Conservation (phyloP, 1,284 basidiomycete genomes). For the Trametes sp. region DNA sequence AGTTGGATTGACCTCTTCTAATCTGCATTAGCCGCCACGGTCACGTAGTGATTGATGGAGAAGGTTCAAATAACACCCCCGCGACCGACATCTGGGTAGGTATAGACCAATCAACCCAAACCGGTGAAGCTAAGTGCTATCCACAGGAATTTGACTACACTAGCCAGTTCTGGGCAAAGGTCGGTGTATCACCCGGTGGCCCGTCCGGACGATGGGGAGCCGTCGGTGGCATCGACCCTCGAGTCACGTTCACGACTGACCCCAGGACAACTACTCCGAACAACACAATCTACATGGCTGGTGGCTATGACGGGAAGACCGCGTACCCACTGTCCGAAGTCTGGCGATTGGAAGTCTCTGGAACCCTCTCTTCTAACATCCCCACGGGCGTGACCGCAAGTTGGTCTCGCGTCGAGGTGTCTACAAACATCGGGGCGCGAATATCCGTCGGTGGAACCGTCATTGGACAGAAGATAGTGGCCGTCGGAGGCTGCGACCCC, state of each 20-base stretch:
- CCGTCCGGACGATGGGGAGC: slow-evolving; percentile 73
- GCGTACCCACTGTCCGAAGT: slow-evolving; percentile 63
- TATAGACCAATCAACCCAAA: slow-evolving; percentile 4
- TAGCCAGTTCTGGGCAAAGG: slow-evolving; percentile 75
- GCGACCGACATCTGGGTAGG: slow-evolving; percentile 78
- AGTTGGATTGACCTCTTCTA: slow-evolving; percentile 41
- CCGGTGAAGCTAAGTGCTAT: slow-evolving; percentile 15
- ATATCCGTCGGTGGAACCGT: slow-evolving; percentile 61
- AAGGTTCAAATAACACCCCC: slow-evolving; percentile 55
- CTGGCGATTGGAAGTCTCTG: slow-evolving; percentile 72
- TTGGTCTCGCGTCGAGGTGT: slow-evolving; percentile 60
- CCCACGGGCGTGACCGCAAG: slow-evolving; percentile 56
- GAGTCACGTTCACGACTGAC: slow-evolving; percentile 52
- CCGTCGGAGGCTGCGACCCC: slow-evolving; percentile 65
- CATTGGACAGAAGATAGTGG: slow-evolving; percentile 49
- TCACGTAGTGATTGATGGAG: slow-evolving; percentile 76
- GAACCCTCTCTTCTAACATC: slow-evolving; percentile 73
- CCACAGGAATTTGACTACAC: slow-evolving; percentile 75
- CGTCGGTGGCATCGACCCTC: slow-evolving; percentile 72
- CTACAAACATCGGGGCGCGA: slow-evolving; percentile 49
- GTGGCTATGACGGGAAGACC: slow-evolving; percentile 62
- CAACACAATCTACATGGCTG: slow-evolving; percentile 73
- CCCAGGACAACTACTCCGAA: slow-evolving; percentile 57
- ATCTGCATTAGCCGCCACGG: slow-evolving; percentile 61
- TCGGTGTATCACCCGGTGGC: slow-evolving; percentile 56